phyloP scores from a whole-genome alignment of 306 rosid species.

The Gastrolobium villosum region DNA sequence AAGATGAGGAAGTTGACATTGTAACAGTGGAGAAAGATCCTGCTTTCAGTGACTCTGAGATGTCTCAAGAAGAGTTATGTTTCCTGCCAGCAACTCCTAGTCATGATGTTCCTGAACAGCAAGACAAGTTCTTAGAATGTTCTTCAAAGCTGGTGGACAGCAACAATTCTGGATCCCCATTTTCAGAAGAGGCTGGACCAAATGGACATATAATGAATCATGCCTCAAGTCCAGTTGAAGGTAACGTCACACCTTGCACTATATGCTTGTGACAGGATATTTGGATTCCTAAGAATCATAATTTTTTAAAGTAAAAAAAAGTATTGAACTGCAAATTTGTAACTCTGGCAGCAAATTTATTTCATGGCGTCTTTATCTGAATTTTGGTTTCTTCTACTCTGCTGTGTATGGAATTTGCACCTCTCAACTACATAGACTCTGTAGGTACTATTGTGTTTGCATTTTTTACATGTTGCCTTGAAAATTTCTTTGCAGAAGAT shows the following conservation, averaged over 20 bases:
- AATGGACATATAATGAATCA: conserved; percentile 75
- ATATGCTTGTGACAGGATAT: background rate
- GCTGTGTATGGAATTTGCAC: conserved; percentile 12
- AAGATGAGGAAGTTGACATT: conserved; percentile 94
- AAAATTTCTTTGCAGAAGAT: conserved; percentile 59
- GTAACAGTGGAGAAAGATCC: conserved; percentile 79
- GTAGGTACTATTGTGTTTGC: conserved; percentile 4
- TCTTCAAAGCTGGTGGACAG: conserved; percentile 78
- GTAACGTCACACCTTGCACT: conserved; percentile 49
- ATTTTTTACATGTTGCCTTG: background rate
- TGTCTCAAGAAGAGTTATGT: conserved; percentile 89
- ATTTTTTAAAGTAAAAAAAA: background rate
- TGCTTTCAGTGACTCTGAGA: conserved; percentile 89
- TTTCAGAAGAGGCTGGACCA: conserved; percentile 87
- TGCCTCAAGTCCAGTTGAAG: conserved; percentile 87
- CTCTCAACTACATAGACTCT: conserved; percentile 1
- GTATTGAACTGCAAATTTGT: background rate
- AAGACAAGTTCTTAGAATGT: conserved; percentile 76
- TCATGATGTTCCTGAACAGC: conserved; percentile 75
- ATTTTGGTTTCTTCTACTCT: background rate
- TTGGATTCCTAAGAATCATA: background rate
- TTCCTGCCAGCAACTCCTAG: conserved; percentile 88
- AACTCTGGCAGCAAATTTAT: background rate
- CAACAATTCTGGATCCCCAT: conserved; percentile 89
- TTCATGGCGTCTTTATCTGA: background rate